phyloP scores from a whole-genome alignment of 768 basidiomycete species.

The Collybiopsis luxurians region DNA sequence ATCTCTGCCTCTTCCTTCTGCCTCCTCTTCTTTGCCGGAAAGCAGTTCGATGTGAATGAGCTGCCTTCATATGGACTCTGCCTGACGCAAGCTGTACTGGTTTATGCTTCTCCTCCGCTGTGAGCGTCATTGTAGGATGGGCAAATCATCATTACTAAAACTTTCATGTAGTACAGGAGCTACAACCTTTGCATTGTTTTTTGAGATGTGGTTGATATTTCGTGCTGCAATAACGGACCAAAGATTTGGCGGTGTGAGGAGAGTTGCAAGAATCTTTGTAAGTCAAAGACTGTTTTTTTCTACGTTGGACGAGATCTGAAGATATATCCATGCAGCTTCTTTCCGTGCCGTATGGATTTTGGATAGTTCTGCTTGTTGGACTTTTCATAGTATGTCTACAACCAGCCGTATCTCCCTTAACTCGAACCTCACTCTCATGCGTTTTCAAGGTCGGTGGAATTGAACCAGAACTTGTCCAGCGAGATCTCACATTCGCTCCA shows the following conservation, averaged over 20 bases:
- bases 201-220: neutral
- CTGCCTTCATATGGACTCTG: constrained; percentile 4
- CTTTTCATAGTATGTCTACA: neutral
- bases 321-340: neutral
- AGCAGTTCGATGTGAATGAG: neutral
- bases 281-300: neutral
- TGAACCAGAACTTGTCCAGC: neutral
- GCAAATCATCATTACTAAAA: too few relatives aligned
- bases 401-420: too few relatives aligned
- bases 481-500: neutral
- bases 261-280: neutral
- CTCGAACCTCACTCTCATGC: too few relatives aligned
- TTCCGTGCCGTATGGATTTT: neutral
- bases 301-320: neutral
- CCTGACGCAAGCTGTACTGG: constrained; percentile 8
- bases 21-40: constrained; percentile 9
- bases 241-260: neutral
- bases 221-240: neutral
- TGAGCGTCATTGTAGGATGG: too few relatives aligned
- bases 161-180: neutral
- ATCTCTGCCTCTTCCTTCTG: constrained; percentile 10
- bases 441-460: neutral
- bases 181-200: neutral
- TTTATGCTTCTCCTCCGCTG: constrained; percentile 9
- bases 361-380: neutral